Evolutionary conservation across 176 grass and related monocot species (phyloP).

Genomic region (Hsuehochloa calcarea): DNA sequence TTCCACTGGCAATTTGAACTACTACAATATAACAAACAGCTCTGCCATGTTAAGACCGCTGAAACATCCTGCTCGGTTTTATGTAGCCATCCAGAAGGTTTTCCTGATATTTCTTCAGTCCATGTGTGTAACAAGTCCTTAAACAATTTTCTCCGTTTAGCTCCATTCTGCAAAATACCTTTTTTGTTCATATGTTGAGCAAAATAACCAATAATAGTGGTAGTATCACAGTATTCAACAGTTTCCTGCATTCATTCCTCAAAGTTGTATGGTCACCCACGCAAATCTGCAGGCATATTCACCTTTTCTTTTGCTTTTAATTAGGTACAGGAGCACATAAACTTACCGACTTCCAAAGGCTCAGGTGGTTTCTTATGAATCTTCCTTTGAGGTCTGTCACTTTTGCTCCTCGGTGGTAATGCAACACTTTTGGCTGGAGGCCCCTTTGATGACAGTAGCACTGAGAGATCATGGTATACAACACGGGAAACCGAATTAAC

Average conservation of each 20-base stretch:
- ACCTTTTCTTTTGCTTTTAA: constrained; percentile 3
- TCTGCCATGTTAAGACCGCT: constrained; percentile 8
- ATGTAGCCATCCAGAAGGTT: constrained; percentile 2
- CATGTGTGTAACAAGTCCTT: too few species aligned
- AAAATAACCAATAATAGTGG: background rate
- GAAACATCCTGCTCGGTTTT: constrained; percentile 23
- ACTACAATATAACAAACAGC: constrained; percentile 19
- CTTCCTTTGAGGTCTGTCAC: constrained; percentile 20
- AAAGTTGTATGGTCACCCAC: background rate
- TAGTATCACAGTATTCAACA: background rate
- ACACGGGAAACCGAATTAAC: constrained; percentile 31
- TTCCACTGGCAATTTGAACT: constrained; percentile 7
- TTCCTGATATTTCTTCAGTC: background rate
- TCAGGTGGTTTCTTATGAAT: constrained; percentile 12
- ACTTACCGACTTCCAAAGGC: constrained; percentile 42
- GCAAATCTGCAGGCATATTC: background rate
- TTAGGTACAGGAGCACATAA: constrained; percentile 17
- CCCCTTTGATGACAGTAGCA: constrained; percentile 47
- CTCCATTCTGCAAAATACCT: background rate
- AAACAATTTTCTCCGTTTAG: constrained; percentile 3
- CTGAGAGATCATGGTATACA: constrained; percentile 45
- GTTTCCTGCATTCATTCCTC: constrained; percentile 11
- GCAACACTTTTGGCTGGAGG: constrained; percentile 24
- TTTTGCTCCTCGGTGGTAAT: constrained; percentile 25
- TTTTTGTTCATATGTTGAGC: constrained; percentile 8